Evolutionary conservation across 2,329 filamentous ascomycete species (phyloP).

Genomic region (Colletotrichum sp.): DNA sequence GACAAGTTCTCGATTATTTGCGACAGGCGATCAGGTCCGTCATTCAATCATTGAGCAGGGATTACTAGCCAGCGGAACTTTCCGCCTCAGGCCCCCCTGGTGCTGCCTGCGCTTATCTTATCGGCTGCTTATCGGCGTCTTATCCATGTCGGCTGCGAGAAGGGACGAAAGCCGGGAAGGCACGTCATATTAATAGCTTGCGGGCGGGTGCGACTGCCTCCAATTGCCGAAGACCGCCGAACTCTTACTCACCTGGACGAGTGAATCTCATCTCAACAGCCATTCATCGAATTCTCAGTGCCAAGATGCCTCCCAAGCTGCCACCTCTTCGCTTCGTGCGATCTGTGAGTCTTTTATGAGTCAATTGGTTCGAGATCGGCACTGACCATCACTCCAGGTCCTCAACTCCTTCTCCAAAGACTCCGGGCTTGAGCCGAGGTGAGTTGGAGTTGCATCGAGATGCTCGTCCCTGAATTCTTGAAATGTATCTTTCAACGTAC

Average conservation of each 20-base stretch:
- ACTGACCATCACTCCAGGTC: conserved; percentile 58
- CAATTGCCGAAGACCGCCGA: conserved; percentile 14
- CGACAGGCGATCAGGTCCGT: neutral
- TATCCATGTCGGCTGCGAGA: neutral
- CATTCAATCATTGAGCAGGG: conserved; percentile 3
- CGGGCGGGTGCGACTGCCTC: neutral
- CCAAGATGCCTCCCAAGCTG: conserved; percentile 18
- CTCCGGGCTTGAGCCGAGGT: conserved; percentile 91
- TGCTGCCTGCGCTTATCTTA: neutral
- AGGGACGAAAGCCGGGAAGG: neutral
- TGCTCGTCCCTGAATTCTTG: neutral
- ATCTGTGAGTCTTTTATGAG: conserved; percentile 54
- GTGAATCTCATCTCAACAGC: neutral
- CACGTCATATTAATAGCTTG: conserved; percentile 3
- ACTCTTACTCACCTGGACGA: neutral
- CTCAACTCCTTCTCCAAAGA: conserved; percentile 85
- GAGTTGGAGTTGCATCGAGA: conserved; percentile 24
- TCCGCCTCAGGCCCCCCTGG: conserved; percentile 4
- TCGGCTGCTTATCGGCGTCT: neutral
- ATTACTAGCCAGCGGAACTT: neutral
- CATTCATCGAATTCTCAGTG: neutral
- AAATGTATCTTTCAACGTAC: neutral
- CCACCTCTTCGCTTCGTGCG: conserved; percentile 42
- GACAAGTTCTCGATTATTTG: conserved; percentile 1
- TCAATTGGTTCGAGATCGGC: neutral